phyloP scores from a whole-genome alignment of 2,329 filamentous ascomycete genomes.

The Raffaelea deltoideospora region DNA sequence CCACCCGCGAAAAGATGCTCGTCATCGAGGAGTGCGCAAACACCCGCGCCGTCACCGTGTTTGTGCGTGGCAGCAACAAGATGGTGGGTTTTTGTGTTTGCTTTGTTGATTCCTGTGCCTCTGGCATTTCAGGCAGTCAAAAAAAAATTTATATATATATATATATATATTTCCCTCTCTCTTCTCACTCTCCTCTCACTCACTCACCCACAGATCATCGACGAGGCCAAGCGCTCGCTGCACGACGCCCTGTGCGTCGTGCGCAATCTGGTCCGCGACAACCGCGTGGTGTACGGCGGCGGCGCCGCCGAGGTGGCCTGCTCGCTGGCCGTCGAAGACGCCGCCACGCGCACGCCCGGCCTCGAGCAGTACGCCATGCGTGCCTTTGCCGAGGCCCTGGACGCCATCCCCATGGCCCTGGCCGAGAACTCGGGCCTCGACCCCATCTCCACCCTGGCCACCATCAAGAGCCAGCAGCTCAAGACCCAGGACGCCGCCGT shows the following conservation, averaged over 20 bases:
- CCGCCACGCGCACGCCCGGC: constrained; percentile 86
- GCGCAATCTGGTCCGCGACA: constrained; percentile 88
- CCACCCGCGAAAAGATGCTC: constrained; percentile 97
- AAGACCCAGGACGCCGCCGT: constrained; percentile 47
- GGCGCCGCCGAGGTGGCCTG: constrained; percentile 96
- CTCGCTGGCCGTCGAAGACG: constrained; percentile 89
- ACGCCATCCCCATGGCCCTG: constrained; percentile 85
- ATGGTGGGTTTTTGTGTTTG: constrained; percentile 50
- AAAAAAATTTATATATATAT: too few species aligned
- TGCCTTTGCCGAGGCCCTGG: constrained; percentile 88
- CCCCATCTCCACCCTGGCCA: constrained; percentile 87
- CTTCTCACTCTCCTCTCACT: not conserved
- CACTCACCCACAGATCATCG: constrained; percentile 59
- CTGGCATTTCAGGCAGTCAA: too few species aligned
- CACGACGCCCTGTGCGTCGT: constrained; percentile 97
- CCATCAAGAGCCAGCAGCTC: constrained; percentile 91
- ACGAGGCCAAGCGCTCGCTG: constrained; percentile 93
- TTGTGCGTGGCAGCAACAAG: constrained; percentile 96
- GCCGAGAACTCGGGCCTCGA: constrained; percentile 95
- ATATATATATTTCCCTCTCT: not conserved
- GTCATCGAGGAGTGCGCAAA: constrained; percentile 99
- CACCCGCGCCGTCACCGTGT: constrained; percentile 87
- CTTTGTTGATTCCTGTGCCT: not conserved
- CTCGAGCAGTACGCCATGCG: constrained; percentile 99
- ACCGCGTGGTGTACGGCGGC: constrained; percentile 93